Evolutionary conservation across 2,329 filamentous ascomycete genomes (phyloP), one percentile per base, ranked within the genome.

Genomic region (Aureobasidium sp.): DNA sequence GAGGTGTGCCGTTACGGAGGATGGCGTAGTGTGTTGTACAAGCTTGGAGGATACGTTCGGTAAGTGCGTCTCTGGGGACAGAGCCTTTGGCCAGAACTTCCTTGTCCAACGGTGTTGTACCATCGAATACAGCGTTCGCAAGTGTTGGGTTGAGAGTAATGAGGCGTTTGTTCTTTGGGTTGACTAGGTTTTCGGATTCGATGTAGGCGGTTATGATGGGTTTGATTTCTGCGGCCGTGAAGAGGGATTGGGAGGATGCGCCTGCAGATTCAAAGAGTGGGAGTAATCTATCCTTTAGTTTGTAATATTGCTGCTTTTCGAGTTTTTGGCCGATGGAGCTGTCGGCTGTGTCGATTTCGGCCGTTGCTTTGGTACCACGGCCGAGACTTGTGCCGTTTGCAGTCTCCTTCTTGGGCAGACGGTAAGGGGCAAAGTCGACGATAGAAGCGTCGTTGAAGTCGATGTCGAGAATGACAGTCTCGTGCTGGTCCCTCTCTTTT

Each of bases 401-500:
- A 29, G 72, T 71, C 50, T 82, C 82, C 65, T 83, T 84, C 68
- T 82, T 83, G 1, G 85, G 83, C 13, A 88, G 74, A 42, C 78
- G 77, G 71, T 89, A 88, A 3, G 86, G 84, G 29, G 79, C 78
- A 71, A 88, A 89, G 27, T 77, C 72, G 41, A 76, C 68, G 15
- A 88, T 71, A 2, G 77, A 76, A 8, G 69, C 70, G 64, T 87
- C 82, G 21, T 81, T 74, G 70, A 87, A 88, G 69, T 88, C 85
- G 50, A 88, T 81, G 66, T 88, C 86, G 16, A 83, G 65, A 54
- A 89, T 82, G 11, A 86, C 79, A 0, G 83, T 84, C 68, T 88
- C 86, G 41, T 85, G 81, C 5, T 84, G 83, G 64, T 81, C 83
- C 39, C 83, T 79, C 54, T 88, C 86, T 69, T 88, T 88, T 50